These are phyloP conservation scores for Haplographium delicatum DNA, from an alignment of 495 filamentous ascomycete genomes.

Conservation along the genomic window DNA sequence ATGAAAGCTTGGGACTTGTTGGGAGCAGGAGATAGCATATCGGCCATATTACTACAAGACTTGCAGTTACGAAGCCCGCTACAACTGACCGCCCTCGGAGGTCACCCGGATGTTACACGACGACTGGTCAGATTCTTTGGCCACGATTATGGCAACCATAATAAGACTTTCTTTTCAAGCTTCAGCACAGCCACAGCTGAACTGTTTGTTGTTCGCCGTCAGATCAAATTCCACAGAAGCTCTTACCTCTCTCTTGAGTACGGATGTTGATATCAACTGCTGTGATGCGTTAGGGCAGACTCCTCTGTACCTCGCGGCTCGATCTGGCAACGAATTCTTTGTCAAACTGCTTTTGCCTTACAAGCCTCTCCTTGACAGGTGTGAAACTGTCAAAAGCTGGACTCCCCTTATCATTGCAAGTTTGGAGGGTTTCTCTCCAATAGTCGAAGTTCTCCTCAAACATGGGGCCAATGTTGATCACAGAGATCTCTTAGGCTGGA, in stretches of 20 bases:
- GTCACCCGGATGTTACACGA: too few species aligned
- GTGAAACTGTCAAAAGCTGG: slow-evolving; percentile 54
- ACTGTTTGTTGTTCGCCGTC: too few species aligned
- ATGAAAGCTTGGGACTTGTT: too few species aligned
- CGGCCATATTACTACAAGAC: too few species aligned
- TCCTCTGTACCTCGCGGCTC: slow-evolving; percentile 60
- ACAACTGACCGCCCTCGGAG: too few species aligned
- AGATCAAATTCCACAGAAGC: not conserved
- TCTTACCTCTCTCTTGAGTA: slow-evolving; percentile 17
- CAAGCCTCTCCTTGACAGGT: slow-evolving; percentile 6
- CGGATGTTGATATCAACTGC: slow-evolving; percentile 44
- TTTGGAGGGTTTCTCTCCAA: slow-evolving; percentile 56
- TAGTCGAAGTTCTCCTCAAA: slow-evolving; percentile 51
- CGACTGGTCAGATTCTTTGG: too few species aligned
- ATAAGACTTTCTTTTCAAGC: too few species aligned
- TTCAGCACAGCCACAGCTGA: too few species aligned
- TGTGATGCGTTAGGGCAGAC: slow-evolving; percentile 71
- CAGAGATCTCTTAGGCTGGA: slow-evolving; percentile 70
- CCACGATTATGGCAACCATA: too few species aligned
- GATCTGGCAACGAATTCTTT: slow-evolving; percentile 20
- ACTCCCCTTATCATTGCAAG: slow-evolving; percentile 71
- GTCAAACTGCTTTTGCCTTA: slow-evolving; percentile 23
- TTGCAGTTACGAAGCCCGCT: too few species aligned
- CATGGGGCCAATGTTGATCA: slow-evolving; percentile 52
- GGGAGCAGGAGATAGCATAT: too few species aligned